Base-by-base conservation (phyloP, 2,329 filamentous ascomycete species). In the Achaetomium macrosporum region DNA sequence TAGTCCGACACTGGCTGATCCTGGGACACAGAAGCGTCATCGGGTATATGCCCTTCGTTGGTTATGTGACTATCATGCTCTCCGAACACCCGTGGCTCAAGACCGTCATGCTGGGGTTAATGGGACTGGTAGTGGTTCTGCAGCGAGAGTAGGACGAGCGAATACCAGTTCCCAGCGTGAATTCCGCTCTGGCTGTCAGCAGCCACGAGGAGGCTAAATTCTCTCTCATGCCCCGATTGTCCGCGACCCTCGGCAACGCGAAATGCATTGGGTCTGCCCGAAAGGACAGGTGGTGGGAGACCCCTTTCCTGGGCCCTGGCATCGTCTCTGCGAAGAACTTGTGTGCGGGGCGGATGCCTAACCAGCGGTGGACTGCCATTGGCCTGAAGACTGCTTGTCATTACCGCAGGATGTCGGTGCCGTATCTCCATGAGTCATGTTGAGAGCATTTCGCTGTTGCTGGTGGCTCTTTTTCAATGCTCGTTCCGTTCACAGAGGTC, bases 31-130 rank as follows among this genome's bases (percentile, higher is more conserved):
- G 61, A 53, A 63, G 88, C 61, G 93, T 97, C 7, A 76, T 93
- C 11, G 93, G 82, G 36, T 99, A 95, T 68, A 84, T 97, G 53
- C 93, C 93, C 0, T 95, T 93, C 64, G 90, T 97, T 13, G 93
- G 93, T 60, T 97, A 97, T 66, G 91, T 97, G 42, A 99, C 93
- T 1, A 99, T 99, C 63, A 76, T 97, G 70, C 76, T 99, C 57
- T 93, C 88, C 58, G 93, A 99, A 69, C 85, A 99, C 68, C 93
- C 93, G 6, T 97, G 92, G 92, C 70, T 97, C 63, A 99, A 99
- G 81, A 95, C 89, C 41, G 92, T 85, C 25, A 88, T 97, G 84
- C 71, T 99, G 65, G 92, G 89, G 1, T 79, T 96, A 47, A 99
- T 99, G 93, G 93, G 92, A 1, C 69, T 96, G 63, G 83, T 95